A percentile compares a stretch with the other conserved stretches of the same genome.
Conservation (phyloP, 768 basidiomycete genomes). For the Phanerochaete sordida region DNA sequence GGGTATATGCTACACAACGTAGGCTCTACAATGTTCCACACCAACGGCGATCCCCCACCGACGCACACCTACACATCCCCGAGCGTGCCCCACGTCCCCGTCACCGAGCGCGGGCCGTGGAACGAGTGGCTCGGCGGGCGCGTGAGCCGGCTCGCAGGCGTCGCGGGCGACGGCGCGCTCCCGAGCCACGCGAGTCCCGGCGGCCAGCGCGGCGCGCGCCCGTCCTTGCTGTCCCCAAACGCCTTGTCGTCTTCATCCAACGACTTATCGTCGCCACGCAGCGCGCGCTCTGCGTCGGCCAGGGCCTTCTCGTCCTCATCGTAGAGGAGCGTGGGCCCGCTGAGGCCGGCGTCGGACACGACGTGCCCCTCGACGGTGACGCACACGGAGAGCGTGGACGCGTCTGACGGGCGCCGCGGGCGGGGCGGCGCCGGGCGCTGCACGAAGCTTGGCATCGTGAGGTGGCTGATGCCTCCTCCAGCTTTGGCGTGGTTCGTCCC, state of each 20-base stretch:
- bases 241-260: too few species aligned
- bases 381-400: not conserved
- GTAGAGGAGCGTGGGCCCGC: not conserved
- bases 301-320: not conserved
- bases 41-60: too few species aligned
- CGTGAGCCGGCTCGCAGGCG: not conserved
- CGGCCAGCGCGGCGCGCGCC: not conserved
- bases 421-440: not conserved
- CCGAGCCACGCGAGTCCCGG: not conserved
- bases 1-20: too few species aligned
- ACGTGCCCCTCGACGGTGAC: not conserved
- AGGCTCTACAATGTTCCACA: too few species aligned
- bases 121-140: not conserved
- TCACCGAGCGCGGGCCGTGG: not conserved
- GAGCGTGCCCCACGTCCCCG: not conserved
- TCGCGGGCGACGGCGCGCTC: not conserved
- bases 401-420: not conserved
- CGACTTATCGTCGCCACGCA: too few species aligned
- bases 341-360: not conserved
- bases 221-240: not conserved
- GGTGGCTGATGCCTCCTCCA: not conserved
- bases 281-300: not conserved
- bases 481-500: not conserved
- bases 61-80: not conserved
- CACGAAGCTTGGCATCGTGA: constrained; percentile 1